phyloP scores from a whole-genome alignment of 2,329 filamentous ascomycete species.

The Pochonia chlamydosporia region DNA sequence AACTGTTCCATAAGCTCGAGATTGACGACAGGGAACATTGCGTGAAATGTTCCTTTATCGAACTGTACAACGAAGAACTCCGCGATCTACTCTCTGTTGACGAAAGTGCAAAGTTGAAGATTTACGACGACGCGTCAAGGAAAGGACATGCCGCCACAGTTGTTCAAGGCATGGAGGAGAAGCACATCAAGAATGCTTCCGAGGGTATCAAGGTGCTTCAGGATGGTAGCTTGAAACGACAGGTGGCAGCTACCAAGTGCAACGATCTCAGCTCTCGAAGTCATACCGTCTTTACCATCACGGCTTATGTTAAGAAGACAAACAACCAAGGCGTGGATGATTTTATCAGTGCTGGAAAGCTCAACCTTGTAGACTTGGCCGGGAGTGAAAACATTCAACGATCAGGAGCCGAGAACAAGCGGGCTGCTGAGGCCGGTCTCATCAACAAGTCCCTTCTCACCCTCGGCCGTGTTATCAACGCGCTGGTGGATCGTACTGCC shows the following conservation, averaged over 20 bases:
- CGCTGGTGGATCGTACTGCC: conserved; percentile 79
- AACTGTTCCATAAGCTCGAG: conserved; percentile 81
- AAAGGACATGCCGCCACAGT: conserved; percentile 80
- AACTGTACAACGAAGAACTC: conserved; percentile 96
- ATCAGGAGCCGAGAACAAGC: conserved; percentile 96
- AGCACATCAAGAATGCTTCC: conserved; percentile 77
- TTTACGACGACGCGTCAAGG: conserved; percentile 84
- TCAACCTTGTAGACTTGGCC: conserved; percentile 93
- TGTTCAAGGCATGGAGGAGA: conserved; percentile 97
- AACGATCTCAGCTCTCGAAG: conserved; percentile 96
- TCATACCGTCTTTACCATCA: conserved; percentile 96
- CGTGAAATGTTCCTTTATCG: conserved; percentile 97
- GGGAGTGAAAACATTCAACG: conserved; percentile 97
- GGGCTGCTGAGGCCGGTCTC: conserved; percentile 87
- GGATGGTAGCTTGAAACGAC: conserved; percentile 83
- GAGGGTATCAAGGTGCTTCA: conserved; percentile 87
- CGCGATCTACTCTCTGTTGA: conserved; percentile 81
- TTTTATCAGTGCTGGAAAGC: conserved; percentile 82
- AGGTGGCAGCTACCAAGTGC: conserved; percentile 99
- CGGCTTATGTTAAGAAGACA: conserved; percentile 78
- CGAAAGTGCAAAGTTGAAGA: conserved; percentile 82
- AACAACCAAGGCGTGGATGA: conserved; percentile 83
- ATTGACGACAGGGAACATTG: conserved; percentile 73
- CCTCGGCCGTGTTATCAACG: conserved; percentile 93
- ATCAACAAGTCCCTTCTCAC: conserved; percentile 98